Conservation (phyloP, 139 green algal genomes). For the Edaphochlamys debaryana region DNA sequence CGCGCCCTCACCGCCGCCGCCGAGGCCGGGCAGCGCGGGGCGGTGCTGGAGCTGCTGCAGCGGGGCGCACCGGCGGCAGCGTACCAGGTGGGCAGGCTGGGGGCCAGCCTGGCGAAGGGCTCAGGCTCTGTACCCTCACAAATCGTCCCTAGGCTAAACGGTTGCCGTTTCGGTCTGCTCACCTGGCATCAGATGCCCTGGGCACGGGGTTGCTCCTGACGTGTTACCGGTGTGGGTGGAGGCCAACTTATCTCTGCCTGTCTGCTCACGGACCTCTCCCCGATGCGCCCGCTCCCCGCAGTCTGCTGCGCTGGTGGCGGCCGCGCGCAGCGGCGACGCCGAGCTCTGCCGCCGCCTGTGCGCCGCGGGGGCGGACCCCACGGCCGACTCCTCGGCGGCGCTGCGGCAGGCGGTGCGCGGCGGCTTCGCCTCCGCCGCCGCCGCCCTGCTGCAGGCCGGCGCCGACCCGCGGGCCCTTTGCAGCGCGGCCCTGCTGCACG, state of each 20-base stretch:
- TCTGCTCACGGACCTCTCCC: too few relatives aligned
- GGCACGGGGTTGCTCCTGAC: too few relatives aligned
- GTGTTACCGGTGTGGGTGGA: too few relatives aligned
- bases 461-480: constrained; percentile 10
- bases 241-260: too few relatives aligned
- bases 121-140: too few relatives aligned
- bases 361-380: constrained; percentile 20
- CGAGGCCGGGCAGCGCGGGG: not conserved
- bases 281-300: too few relatives aligned
- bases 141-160: too few relatives aligned
- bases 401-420: not conserved
- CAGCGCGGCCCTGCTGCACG: constrained; percentile 14
- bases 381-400: not conserved
- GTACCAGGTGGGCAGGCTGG: not conserved
- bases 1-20: constrained; percentile 2
- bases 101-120: too few relatives aligned
- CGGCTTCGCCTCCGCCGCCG: not conserved
- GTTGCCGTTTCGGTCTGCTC: too few relatives aligned
- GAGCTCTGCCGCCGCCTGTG: not conserved
- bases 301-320: not conserved
- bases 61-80: not conserved
- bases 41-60: not conserved
- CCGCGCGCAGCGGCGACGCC: not conserved
- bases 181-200: too few relatives aligned
- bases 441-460: constrained; percentile 2